Evolutionary conservation across 768 basidiomycete genomes (phyloP).

Genomic region (Xanthoconium purpureum): DNA sequence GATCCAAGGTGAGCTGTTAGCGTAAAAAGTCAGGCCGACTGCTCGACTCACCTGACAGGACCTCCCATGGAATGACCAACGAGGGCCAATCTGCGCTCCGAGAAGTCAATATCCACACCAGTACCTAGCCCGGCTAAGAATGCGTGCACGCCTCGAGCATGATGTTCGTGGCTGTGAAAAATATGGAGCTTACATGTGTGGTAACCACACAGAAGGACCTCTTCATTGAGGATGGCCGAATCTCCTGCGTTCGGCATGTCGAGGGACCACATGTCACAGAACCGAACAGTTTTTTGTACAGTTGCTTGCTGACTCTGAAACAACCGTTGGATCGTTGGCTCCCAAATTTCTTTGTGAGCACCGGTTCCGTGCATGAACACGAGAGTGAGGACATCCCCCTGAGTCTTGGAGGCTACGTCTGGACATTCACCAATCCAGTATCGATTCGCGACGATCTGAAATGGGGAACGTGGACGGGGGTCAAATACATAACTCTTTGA

Average conservation of each 20-base stretch:
- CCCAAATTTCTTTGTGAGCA: constrained; percentile 11
- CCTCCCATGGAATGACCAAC: constrained; percentile 5
- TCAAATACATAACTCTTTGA: no score
- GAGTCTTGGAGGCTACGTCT: neutral
- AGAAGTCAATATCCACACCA: constrained; percentile 9
- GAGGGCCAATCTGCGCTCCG: neutral
- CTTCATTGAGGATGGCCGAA: constrained; percentile 9
- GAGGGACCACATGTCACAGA: constrained; percentile 11
- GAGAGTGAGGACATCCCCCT: neutral
- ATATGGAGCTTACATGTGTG: neutral
- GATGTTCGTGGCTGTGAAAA: constrained; percentile 4
- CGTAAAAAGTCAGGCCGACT: no score
- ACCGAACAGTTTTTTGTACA: neutral
- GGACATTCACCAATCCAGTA: no score
- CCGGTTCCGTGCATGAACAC: constrained; percentile 3
- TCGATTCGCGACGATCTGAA: neutral
- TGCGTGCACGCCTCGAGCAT: constrained; percentile 2
- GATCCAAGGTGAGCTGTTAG: neutral
- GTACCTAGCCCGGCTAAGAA: constrained; percentile 5
- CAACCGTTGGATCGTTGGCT: neutral
- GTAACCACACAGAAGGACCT: neutral
- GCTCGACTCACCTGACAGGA: neutral
- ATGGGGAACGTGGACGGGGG: neutral
- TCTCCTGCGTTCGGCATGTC: constrained; percentile 11
- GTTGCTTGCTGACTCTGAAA: neutral